A percentile compares a stretch with the other conserved stretches of the same genome.
Evolutionary conservation across 1,284 basidiomycete genomes (phyloP).

Genomic region (Ceratobasidium sp.): DNA sequence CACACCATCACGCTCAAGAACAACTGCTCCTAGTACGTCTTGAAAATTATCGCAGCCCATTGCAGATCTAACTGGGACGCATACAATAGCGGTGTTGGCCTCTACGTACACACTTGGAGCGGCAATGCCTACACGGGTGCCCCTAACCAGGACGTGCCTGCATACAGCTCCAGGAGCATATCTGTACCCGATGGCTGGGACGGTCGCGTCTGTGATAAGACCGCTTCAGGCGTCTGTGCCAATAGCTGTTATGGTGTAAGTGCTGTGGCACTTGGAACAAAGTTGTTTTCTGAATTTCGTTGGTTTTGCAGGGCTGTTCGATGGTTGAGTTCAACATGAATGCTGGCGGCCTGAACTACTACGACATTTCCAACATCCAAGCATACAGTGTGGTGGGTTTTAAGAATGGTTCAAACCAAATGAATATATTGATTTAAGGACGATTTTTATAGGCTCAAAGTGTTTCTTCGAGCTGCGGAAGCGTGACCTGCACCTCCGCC

Average conservation of each 20-base stretch:
- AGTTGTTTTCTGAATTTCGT: neutral
- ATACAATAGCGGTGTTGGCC: slow-evolving; percentile 5
- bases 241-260: slow-evolving; percentile 46
- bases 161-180: slow-evolving; percentile 31
- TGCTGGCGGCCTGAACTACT: slow-evolving; percentile 35
- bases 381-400: slow-evolving; percentile 41
- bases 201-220: slow-evolving; percentile 45
- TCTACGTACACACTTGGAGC: slow-evolving; percentile 33
- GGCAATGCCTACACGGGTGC: slow-evolving; percentile 31
- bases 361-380: slow-evolving; percentile 48
- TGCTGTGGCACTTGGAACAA: neutral
- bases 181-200: slow-evolving; percentile 46
- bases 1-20: slow-evolving; percentile 36
- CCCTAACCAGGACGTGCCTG: neutral
- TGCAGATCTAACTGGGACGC: no score
- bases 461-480: slow-evolving; percentile 19
- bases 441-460: neutral
- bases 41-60: neutral
- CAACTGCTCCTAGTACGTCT: slow-evolving; percentile 40
- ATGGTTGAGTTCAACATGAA: slow-evolving; percentile 45
- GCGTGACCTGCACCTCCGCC: slow-evolving; percentile 44
- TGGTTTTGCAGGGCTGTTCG: slow-evolving; percentile 16
- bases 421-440: neutral
- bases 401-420: neutral
- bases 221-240: slow-evolving; percentile 38